Percentiles rank a stretch among this genome's conserved stretches.
Conservation (phyloP, 352 stramenopile genomes). For the Pythium biforme region DNA sequence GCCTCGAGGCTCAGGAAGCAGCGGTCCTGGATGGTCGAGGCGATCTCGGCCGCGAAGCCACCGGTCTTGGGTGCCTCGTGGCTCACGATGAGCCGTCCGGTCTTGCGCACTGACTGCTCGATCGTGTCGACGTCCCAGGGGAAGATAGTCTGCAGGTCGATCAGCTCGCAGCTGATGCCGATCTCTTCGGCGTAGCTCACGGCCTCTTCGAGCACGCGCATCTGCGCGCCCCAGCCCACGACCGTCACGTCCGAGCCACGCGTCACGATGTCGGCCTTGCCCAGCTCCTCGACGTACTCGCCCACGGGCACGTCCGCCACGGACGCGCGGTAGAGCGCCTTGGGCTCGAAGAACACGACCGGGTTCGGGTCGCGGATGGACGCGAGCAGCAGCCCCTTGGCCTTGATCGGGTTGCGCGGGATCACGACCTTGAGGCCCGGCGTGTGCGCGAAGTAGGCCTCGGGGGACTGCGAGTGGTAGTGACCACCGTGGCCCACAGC, state of each 20-base stretch:
- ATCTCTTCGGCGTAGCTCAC: slow-evolving; percentile 87
- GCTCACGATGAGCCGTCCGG: slow-evolving; percentile 94
- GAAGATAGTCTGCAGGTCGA: slow-evolving; percentile 97
- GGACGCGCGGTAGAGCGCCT: slow-evolving; percentile 96
- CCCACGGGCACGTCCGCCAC: slow-evolving; percentile 95
- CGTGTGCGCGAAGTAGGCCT: slow-evolving; percentile 97
- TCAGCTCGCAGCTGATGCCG: slow-evolving; percentile 96
- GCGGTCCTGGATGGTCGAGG: slow-evolving; percentile 89
- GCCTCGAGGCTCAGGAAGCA: slow-evolving; percentile 97
- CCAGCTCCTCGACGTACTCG: slow-evolving; percentile 94
- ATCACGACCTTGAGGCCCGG: slow-evolving; percentile 98
- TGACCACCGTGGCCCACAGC: slow-evolving; percentile 93
- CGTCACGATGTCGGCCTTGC: slow-evolving; percentile 93
- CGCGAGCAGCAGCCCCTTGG: slow-evolving; percentile 95
- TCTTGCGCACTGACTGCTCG: slow-evolving; percentile 96
- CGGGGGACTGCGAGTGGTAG: slow-evolving; percentile 95
- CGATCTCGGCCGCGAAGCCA: slow-evolving; percentile 96
- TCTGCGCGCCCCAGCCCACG: slow-evolving; percentile 93
- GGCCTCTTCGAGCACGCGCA: slow-evolving; percentile 83
- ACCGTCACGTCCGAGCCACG: slow-evolving; percentile 94
- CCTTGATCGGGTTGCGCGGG: slow-evolving; percentile 91
- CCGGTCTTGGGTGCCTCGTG: slow-evolving; percentile 95
- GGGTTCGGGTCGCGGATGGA: slow-evolving; percentile 96
- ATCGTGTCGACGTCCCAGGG: slow-evolving; percentile 97
- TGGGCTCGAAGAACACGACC: slow-evolving; percentile 98